Base-by-base conservation (phyloP, 345 rosid species). In the Noccaea bulbosa region DNA sequence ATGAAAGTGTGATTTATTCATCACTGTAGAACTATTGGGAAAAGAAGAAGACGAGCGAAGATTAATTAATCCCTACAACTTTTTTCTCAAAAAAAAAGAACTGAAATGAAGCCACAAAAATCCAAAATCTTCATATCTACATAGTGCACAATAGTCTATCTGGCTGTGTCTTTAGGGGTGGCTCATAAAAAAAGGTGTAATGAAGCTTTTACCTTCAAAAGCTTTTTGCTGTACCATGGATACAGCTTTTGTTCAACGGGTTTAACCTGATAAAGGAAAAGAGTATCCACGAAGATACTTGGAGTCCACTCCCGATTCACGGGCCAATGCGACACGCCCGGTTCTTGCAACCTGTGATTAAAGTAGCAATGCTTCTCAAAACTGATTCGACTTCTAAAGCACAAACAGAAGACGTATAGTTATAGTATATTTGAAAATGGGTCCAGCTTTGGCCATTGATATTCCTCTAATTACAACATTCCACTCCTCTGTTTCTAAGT, bases 261-360 rank as follows among this genome's bases (percentile, higher is more conserved):
- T 62, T 38, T 53, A 75, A 34, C 79, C 75, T 33, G 62, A 33
- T 45, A 90, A 34, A 2, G 96, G 97, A 65, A 87, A 82, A 3
- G 98, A 85, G 59, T 87, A 93, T 46, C 98, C 98, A 24, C 96
- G 91, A 11, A 93, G 97, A 68, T 79, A 76, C 54, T 74, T 91
- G 2, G 98, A 93, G 77, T 91, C 97, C 37, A 93, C 96, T 17
- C 97, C 96, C 1, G 94, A 93, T 70, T 89, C 98, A 7, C 97
- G 92, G 33, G 78, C 85, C 86, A 86, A 72, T 20, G 97, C 97
- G n/a, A 93, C 65, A 45, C 98, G 84, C 32, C 98, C 98, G 0
- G 97, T 89, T 77, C 97, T 78, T 70, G 99, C 99, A 55, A 94
- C 96, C 99, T 91, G 53, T 37, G 41, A 20, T 65, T 8, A 2